Evolutionary conservation across 768 basidiomycete genomes (phyloP), one percentile per base, ranked within the genome.

Genomic region (Clavaria fumosa): DNA sequence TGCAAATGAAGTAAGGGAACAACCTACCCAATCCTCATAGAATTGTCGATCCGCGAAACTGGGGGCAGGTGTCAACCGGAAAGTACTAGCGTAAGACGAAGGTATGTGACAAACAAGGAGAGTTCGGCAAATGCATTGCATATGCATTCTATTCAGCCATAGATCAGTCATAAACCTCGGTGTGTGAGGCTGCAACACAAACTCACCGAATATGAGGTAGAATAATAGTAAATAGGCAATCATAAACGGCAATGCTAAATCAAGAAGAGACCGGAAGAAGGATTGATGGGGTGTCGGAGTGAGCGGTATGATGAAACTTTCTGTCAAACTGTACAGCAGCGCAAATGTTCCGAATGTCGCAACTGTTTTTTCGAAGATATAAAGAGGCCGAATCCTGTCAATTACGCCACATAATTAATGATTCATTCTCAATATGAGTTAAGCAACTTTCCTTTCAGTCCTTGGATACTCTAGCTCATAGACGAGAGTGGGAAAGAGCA

Each of bases 31-130:
- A 54, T 95, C 93, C 58, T 90, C 85, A 53, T 97, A 99, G 56
- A 97, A 99, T 46, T 88, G 81, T 32, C 93, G 69, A 53, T 99
- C 93, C n/a, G 88, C 86, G 51, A 99, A 99, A 53, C 85, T 88
- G 44, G 30, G 40, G 17, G 32, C 35, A 10, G 7, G 26, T 23
- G 35, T 36, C 7, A 10, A 22, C 15, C 3, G 17, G 19, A 28
- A n/a, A n/a, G n/a, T n/a, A n/a, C 14, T 28, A 9, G 9, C 26
- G 26, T 14, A 28, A 28, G 26, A 12, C 12, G 34, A 11, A 11
- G n/a, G 19, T 23, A n/a, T n/a, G n/a, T 23, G 15, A 54, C 76
- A 51, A 47, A 88, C 86, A 71, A 80, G 4, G 86, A 86, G 28
- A 93, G 63, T 56, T 96, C 91, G 1, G 91, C 93, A 50, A 96